These are phyloP conservation scores for Plasmodium falciparum DNA, from an alignment of 169 alveolate species.

Conservation along the genomic window DNA sequence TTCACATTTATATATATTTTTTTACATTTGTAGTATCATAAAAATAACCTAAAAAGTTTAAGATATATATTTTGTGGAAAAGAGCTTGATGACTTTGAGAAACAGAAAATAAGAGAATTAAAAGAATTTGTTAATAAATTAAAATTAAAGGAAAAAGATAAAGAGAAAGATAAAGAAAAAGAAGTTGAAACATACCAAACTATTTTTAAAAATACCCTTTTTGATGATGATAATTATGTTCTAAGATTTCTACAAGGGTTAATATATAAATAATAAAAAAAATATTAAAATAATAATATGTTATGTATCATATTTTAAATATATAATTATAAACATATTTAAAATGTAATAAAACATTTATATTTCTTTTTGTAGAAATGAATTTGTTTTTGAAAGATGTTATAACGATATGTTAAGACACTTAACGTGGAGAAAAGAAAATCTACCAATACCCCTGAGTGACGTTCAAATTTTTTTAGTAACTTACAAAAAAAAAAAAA, in stretches of 20 bases:
- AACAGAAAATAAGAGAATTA: slow-evolving; percentile 79
- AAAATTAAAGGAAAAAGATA: slow-evolving; percentile 41
- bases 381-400: slow-evolving; percentile 73
- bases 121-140: slow-evolving; percentile 81
- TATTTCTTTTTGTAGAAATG: slow-evolving; percentile 45
- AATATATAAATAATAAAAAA: background rate
- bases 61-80: slow-evolving; percentile 82
- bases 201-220: slow-evolving; percentile 75
- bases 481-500: background rate
- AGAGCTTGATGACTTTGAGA: slow-evolving; percentile 80
- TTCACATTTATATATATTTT: background rate
- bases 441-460: slow-evolving; percentile 79
- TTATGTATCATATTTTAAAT: background rate
- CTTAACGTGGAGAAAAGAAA: slow-evolving; percentile 80
- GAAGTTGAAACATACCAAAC: slow-evolving; percentile 51
- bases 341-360: no score
- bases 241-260: slow-evolving; percentile 82
- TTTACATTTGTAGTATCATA: slow-evolving; percentile 37
- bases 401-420: slow-evolving; percentile 81
- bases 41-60: slow-evolving; percentile 78
- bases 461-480: slow-evolving; percentile 68
- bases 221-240: slow-evolving; percentile 82
- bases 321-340: no score
- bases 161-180: slow-evolving; percentile 42
- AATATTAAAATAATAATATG: background rate